Evolutionary conservation across 495 filamentous ascomycete genomes (phyloP).

Genomic region (Podospora appendiculata): DNA sequence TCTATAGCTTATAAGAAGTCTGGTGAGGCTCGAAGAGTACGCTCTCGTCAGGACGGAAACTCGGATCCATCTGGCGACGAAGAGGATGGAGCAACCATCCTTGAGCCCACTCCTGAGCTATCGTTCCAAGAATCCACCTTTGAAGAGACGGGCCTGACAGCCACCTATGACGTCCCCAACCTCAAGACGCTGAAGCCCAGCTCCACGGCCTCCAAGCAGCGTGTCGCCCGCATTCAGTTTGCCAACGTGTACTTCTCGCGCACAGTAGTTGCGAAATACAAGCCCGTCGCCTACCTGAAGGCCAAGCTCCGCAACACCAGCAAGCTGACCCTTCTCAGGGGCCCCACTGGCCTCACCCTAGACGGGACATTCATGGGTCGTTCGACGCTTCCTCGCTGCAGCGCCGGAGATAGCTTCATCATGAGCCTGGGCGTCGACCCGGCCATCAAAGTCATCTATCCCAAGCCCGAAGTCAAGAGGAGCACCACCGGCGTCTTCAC

Average conservation of each 20-base stretch:
- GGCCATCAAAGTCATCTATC: constrained; percentile 50
- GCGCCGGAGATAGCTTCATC: constrained; percentile 51
- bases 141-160: constrained; percentile 50
- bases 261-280: constrained; percentile 59
- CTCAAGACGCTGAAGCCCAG: constrained; percentile 37
- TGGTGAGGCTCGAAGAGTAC: no score
- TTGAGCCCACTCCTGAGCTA: constrained; percentile 22
- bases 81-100: constrained; percentile 17
- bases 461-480: constrained; percentile 52
- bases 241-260: constrained; percentile 38
- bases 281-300: constrained; percentile 57
- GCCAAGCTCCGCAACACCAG: constrained; percentile 54
- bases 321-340: constrained; percentile 51
- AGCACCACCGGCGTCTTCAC: constrained; percentile 41
- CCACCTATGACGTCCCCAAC: constrained; percentile 55
- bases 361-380: constrained; percentile 63
- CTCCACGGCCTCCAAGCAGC: constrained; percentile 37
- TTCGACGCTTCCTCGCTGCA: constrained; percentile 47
- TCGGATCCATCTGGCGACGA: background rate
- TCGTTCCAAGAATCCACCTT: constrained; percentile 35
- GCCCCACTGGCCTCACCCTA: constrained; percentile 55
- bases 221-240: constrained; percentile 36
- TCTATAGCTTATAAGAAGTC: no score
- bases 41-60: background rate
- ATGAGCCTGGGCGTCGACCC: constrained; percentile 62